These are phyloP conservation scores for Epichloe amarillans DNA, from an alignment of 2,329 filamentous ascomycete genomes.

Conservation along the genomic window DNA sequence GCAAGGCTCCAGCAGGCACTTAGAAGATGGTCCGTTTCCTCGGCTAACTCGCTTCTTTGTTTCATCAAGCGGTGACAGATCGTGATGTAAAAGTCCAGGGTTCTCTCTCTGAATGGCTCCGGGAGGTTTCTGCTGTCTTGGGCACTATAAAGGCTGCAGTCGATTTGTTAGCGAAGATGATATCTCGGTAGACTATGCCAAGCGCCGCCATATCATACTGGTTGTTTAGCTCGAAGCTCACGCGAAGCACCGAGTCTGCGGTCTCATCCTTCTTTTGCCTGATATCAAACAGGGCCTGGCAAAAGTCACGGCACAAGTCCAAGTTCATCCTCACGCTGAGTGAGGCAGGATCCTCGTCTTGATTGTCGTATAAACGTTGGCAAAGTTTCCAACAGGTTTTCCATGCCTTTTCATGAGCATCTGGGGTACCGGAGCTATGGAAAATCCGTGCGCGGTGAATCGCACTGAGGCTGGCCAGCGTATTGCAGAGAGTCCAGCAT, in stretches of 20 bases:
- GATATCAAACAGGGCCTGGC: slow-evolving; percentile 80
- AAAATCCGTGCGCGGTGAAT: slow-evolving; percentile 72
- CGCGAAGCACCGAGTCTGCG: slow-evolving; percentile 74
- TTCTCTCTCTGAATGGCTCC: slow-evolving; percentile 76
- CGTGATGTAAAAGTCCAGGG: slow-evolving; percentile 87
- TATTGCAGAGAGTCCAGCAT: slow-evolving; percentile 92
- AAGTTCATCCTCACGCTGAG: slow-evolving; percentile 61
- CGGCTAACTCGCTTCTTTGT: slow-evolving; percentile 62
- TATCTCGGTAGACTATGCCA: background rate
- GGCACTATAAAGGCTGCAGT: slow-evolving; percentile 63
- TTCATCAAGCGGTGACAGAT: slow-evolving; percentile 95
- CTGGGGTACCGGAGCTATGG: slow-evolving; percentile 57
- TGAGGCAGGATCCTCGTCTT: slow-evolving; percentile 54
- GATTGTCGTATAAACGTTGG: slow-evolving; percentile 73
- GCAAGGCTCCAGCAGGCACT: slow-evolving; percentile 81
- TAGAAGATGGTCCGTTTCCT: slow-evolving; percentile 73
- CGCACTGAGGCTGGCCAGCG: slow-evolving; percentile 70
- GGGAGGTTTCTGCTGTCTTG: slow-evolving; percentile 69
- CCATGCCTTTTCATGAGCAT: slow-evolving; percentile 80
- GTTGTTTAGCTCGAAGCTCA: slow-evolving; percentile 92
- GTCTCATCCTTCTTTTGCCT: slow-evolving; percentile 64
- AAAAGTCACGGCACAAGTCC: slow-evolving; percentile 83
- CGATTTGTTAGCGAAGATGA: background rate
- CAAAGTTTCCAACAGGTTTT: slow-evolving; percentile 89
- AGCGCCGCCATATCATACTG: slow-evolving; percentile 38